Evolutionary conservation across 1,284 basidiomycete genomes (phyloP), one percentile per base, ranked within the genome.

Genomic region (Schizophyllum amplum): DNA sequence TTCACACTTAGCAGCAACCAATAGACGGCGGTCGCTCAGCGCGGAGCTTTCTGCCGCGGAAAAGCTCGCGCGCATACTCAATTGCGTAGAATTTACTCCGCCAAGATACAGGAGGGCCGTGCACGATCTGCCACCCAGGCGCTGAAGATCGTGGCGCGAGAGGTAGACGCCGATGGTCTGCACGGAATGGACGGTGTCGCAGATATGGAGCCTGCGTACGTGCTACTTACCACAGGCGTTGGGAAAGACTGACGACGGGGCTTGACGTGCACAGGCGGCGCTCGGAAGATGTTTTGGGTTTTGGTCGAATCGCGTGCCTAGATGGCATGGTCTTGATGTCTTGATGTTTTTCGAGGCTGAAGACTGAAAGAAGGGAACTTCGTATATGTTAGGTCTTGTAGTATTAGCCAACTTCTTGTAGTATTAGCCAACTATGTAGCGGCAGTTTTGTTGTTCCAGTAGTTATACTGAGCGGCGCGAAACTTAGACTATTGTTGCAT

Each of bases 131-230:
- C 81, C 17, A 76, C 72, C 59, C 71, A 75, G 51, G 80, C 81
- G 1, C 71, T 87, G 70, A 73, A 73, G 21, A 66, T 76, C 7
- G 74, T 87, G 22, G 75, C 78, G 25, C 70, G 71, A 59, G 79
- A 84, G 27, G 77, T 87, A 25, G 84, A 86, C 60, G 72, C 72
- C 55, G 78, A 85, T 62, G 86, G 84, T 0, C 64, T 86, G 53
- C 72, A 76, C 50, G 72, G 70, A 11, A 63, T 69, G n/a, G 68
- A 66, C 24, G 72, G 75, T 42, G 49, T 64, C 52, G 67, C 65
- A 24, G 73, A 75, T 50, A 71, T 74, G 42, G 75, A 78, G 53
- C 75, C 75, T 55, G 69, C 71, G 78, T 83, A 68, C 71, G 82
- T 75, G 21, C n/a, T 42, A 3, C 33, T 42, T 42, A 42, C 17